Evolutionary conservation across 345 rosid species (phyloP).

Genomic region (Populus davidiana): DNA sequence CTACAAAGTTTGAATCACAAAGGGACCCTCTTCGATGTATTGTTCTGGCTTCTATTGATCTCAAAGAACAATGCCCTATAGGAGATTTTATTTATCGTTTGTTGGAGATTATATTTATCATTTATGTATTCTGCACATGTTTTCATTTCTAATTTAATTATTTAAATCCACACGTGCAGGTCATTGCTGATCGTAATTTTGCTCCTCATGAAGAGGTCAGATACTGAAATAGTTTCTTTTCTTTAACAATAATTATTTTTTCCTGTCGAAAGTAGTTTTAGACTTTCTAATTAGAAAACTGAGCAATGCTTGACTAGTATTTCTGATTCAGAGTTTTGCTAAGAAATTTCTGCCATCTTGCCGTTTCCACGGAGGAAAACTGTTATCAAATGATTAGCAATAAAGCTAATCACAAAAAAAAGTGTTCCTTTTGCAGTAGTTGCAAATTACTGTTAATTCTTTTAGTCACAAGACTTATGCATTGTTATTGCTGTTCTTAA

Average conservation of each 20-base stretch:
- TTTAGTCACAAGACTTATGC: too few relatives aligned
- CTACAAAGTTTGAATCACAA: background rate
- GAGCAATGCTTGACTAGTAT: background rate
- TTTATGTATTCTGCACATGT: background rate
- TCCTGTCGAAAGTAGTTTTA: background rate
- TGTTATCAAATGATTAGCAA: too few relatives aligned
- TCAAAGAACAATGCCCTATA: background rate
- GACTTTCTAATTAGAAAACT: background rate
- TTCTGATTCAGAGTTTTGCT: background rate
- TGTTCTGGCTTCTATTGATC: background rate
- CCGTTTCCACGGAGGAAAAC: background rate
- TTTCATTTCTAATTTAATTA: background rate
- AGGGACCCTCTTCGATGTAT: too few relatives aligned
- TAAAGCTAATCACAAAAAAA: too few relatives aligned
- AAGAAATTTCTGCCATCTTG: background rate
- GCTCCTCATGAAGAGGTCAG: conserved; percentile 76
- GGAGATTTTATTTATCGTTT: background rate
- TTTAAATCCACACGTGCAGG: conserved; percentile 44
- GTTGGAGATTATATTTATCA: background rate
- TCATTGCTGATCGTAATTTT: conserved; percentile 66
- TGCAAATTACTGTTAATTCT: too few relatives aligned
- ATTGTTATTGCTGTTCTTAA: too few relatives aligned
- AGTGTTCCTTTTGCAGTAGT: too few relatives aligned
- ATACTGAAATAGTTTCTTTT: conserved; percentile 1
- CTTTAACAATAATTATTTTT: background rate